Evolutionary conservation across 2,329 filamentous ascomycete species (phyloP), one percentile per base, ranked within the genome.

Genomic region (Lachnellula suecica): DNA sequence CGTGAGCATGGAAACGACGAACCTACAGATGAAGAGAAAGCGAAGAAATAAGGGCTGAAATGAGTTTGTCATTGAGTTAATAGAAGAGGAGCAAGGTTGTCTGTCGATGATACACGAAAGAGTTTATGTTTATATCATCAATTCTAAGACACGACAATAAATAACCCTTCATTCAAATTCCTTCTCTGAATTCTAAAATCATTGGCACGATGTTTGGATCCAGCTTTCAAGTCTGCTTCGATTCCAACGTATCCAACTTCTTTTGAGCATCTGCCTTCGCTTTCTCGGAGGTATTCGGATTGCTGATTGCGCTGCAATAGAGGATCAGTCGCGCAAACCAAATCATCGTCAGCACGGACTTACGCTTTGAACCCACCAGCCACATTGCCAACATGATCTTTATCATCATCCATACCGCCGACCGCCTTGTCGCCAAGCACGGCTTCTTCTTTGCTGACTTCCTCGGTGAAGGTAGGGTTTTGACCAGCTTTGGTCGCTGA

Each of bases 391-490:
- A 56, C 27, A 35, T 58, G 55, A 24, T 58, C 55, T 20, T 38
- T 40, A 23, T 58, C 55, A 27, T 50, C 43, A 31, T 58, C 55
- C 25, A 58, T 53, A 23, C 52, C 55, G 17, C 55, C 55, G 10
- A 51, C 44, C 4, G 55, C 55, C 25, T 58, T 58, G 25, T 55
- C 55, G 15, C 55, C 55, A n/a, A 58, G 49, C n/a, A 58, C 44
- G 4, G 19, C 22, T 34, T 58, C 55, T 22, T 56, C 43, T 17
- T 52, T n/a, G n/a, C n/a, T n/a, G n/a, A n/a, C n/a, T n/a, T n/a
- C n/a, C n/a, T n/a, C n/a, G n/a, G n/a, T n/a, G n/a, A n/a, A n/a
- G n/a, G n/a, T n/a, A n/a, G n/a, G n/a, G n/a, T n/a, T n/a, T n/a
- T n/a, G n/a, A n/a, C n/a, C n/a, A n/a, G n/a, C n/a, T n/a, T n/a